Evolutionary conservation across 768 basidiomycete species (phyloP), one percentile per base, ranked within the genome.

Genomic region (Rhodosporidiobolus odoratus): DNA sequence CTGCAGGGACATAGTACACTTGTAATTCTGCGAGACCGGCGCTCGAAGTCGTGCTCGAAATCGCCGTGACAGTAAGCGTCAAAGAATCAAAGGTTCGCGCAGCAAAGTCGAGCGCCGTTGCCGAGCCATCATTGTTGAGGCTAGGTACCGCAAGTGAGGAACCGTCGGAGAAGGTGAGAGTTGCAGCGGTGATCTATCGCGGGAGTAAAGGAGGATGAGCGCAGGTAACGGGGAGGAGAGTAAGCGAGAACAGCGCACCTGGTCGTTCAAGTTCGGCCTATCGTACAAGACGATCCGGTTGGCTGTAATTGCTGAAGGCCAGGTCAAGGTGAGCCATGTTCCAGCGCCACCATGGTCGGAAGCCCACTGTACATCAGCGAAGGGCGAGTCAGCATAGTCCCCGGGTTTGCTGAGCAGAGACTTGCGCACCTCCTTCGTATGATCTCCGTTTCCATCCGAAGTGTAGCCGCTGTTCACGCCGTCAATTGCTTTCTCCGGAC

Each of bases 81-180:
- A 72, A 48, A 21, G 50, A 38, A 6, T 2, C 27, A 25, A 62
- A 59, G 13, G 57, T 64, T 6, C 50, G 15, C 12, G 57, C 45
- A 27, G 58, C 16, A 45, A 72, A 34, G 34, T 47, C n/a, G 32
- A 72, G 1, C 5, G 58, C 50, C 16, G 50, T 68, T 12, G 66
- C 71, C 13, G 63, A 43, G 23, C 66, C 73, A 27, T 65, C 59
- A 60, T 75, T 75, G 43, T 47, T 48, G 30, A 68, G 57, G 23
- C 47, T 47, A 4, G 52, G 30, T 1, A 68, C 56, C 2, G 45
- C 3, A 25, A 62, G 12, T 3, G 27, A 35, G 4, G 66, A 48
- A 21, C 66, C 61, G 52, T 75, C 73, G 2, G 56, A 40, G 60
- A 69, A 69, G 30, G 25, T 25, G 7, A 69, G 7, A 17, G 43